These are phyloP conservation scores for Glonium stellatum DNA, from an alignment of 495 filamentous ascomycete species.

Conservation along the genomic window DNA sequence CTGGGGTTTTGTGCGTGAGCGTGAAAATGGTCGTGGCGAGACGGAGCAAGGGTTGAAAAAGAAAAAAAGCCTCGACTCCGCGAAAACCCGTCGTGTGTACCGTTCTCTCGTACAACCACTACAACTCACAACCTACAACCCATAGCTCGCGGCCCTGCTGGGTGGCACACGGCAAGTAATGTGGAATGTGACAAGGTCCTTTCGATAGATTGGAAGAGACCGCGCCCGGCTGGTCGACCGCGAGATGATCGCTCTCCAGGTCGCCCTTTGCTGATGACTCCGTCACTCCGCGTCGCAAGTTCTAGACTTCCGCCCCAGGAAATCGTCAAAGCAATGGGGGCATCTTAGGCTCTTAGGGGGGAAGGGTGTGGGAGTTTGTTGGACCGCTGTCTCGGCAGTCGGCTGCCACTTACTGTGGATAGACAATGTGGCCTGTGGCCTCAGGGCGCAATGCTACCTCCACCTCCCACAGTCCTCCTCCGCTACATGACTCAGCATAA, in stretches of 20 bases:
- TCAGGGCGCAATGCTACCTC: not conserved
- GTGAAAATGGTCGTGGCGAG: not conserved
- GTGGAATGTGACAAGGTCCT: not conserved
- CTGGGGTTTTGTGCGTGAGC: not conserved
- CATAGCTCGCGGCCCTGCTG: too few species aligned
- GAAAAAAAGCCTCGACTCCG: not conserved
- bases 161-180: not conserved
- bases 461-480: not conserved
- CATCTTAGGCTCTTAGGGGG: not conserved
- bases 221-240: not conserved
- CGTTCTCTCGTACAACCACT: not conserved
- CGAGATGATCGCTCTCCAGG: not conserved
- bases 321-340: not conserved
- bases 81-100: not conserved
- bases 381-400: not conserved
- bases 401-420: not conserved
- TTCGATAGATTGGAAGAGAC: not conserved
- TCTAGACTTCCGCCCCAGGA: not conserved
- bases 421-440: too few species aligned
- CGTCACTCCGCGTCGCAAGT: not conserved
- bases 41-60: not conserved
- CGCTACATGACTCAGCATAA: slow-evolving; percentile 7
- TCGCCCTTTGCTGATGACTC: not conserved
- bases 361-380: too few species aligned
- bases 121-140: too few species aligned